Evolutionary conservation across 306 rosid species (phyloP).

Genomic region (Medicago ruthenica): DNA sequence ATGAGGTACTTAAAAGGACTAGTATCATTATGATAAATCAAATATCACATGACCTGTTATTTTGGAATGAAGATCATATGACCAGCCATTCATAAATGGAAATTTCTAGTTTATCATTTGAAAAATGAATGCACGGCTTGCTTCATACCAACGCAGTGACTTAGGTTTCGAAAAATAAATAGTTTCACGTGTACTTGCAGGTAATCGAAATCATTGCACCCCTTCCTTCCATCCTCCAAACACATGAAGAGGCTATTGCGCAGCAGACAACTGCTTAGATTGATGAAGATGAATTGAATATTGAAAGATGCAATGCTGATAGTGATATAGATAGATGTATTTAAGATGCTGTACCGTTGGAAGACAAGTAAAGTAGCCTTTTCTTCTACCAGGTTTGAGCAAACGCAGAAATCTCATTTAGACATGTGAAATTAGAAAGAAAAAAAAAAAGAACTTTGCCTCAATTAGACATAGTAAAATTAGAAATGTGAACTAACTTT

Average conservation of each 20-base stretch:
- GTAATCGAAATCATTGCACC: constrained; percentile 64
- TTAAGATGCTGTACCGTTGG: neutral
- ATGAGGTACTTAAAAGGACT: constrained; percentile 54
- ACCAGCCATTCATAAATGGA: neutral
- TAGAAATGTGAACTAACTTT: too few species aligned
- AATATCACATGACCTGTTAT: neutral
- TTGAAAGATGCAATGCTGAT: neutral
- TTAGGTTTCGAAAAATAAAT: neutral
- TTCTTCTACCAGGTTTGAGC: too few species aligned
- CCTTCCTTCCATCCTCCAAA: constrained; percentile 62
- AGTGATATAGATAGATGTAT: neutral
- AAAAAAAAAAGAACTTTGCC: too few species aligned
- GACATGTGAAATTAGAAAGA: too few species aligned
- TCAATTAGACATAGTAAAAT: too few species aligned
- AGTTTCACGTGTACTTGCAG: constrained; percentile 47
- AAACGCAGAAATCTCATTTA: too few species aligned
- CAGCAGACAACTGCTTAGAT: constrained; percentile 15
- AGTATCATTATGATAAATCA: neutral
- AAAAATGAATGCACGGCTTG: neutral
- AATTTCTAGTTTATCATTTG: neutral
- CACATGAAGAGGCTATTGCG: constrained; percentile 34
- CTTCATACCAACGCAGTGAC: constrained; percentile 7
- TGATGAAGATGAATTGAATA: neutral
- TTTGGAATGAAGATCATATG: neutral
- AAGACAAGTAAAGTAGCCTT: too few species aligned